Conservation (phyloP, 2,329 filamentous ascomycete genomes). For the Aspergillus sp. region DNA sequence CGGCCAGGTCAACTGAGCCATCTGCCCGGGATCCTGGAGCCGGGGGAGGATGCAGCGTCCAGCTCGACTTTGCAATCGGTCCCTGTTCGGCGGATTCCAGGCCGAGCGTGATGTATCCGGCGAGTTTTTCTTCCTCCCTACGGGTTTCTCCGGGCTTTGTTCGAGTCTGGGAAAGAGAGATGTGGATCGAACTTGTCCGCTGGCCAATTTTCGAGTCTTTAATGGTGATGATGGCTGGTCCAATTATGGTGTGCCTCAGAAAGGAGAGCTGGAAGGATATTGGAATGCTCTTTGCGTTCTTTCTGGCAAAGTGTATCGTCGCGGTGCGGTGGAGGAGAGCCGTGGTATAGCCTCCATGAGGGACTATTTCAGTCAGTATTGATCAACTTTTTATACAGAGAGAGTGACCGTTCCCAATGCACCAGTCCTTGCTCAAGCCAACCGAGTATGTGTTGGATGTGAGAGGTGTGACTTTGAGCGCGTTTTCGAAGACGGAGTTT, state of each 20-base stretch:
- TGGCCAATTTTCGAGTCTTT: slow-evolving; percentile 61
- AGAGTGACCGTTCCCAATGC: slow-evolving; percentile 57
- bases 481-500: slow-evolving; percentile 31
- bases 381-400: background rate
- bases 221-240: slow-evolving; percentile 54
- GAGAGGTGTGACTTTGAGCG: slow-evolving; percentile 31
- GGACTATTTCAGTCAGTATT: slow-evolving; percentile 45
- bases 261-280: slow-evolving; percentile 63
- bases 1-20: slow-evolving; percentile 17
- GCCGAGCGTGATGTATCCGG: slow-evolving; percentile 61
- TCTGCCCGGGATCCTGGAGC: slow-evolving; percentile 12
- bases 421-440: slow-evolving; percentile 56
- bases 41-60: slow-evolving; percentile 41
- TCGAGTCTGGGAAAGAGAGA: slow-evolving; percentile 47
- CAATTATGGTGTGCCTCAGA: slow-evolving; percentile 57
- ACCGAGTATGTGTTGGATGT: slow-evolving; percentile 55
- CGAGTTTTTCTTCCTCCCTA: slow-evolving; percentile 54
- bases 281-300: slow-evolving; percentile 55
- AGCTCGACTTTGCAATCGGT: slow-evolving; percentile 52
- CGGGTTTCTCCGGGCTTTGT: slow-evolving; percentile 15
- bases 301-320: slow-evolving; percentile 55
- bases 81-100: slow-evolving; percentile 59
- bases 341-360: slow-evolving; percentile 67
- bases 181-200: slow-evolving; percentile 59
- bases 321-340: slow-evolving; percentile 59